Conservation (phyloP, 192 early-diverging fungal genomes). For the Chytriomyces hyalinus region DNA sequence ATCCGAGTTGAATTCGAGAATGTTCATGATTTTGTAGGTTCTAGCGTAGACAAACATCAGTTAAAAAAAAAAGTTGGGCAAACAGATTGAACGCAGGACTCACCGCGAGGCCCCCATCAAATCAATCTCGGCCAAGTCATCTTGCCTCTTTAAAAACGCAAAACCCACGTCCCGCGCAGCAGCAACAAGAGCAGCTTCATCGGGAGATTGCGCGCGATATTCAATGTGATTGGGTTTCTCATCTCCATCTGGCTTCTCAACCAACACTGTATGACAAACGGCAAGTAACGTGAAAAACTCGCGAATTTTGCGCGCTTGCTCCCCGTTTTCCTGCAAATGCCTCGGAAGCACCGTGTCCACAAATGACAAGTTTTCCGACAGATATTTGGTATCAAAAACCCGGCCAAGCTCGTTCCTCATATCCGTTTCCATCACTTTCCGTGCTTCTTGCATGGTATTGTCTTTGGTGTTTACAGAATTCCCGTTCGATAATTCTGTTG, state of each 20-base stretch:
- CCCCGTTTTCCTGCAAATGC: slow-evolving; percentile 66
- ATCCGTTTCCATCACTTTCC: slow-evolving; percentile 38
- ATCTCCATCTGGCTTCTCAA: slow-evolving; percentile 61
- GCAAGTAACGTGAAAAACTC: slow-evolving; percentile 91
- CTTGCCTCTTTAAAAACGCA: slow-evolving; percentile 74
- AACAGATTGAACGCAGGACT: not conserved
- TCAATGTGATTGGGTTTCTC: slow-evolving; percentile 56
- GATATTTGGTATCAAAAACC: slow-evolving; percentile 65
- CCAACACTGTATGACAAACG: slow-evolving; percentile 93
- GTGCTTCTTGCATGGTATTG: slow-evolving; percentile 41
- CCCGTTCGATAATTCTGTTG: slow-evolving; percentile 36
- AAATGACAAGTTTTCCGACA: slow-evolving; percentile 73
- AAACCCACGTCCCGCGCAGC: slow-evolving; percentile 91
- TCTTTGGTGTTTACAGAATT: slow-evolving; percentile 27
- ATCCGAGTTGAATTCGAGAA: slow-evolving; percentile 94
- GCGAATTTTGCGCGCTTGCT: slow-evolving; percentile 65
- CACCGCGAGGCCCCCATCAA: slow-evolving; percentile 72
- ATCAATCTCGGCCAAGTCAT: slow-evolving; percentile 72
- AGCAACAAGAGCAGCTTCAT: slow-evolving; percentile 92
- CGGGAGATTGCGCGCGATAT: slow-evolving; percentile 95
- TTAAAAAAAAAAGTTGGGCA: not conserved
- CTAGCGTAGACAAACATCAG: slow-evolving; percentile 16
- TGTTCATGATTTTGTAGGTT: slow-evolving; percentile 80
- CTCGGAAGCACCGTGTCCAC: slow-evolving; percentile 79
- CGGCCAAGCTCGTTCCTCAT: slow-evolving; percentile 60